Conservation (phyloP, 2,329 filamentous ascomycete genomes). For the Leptosphaerulina australis region DNA sequence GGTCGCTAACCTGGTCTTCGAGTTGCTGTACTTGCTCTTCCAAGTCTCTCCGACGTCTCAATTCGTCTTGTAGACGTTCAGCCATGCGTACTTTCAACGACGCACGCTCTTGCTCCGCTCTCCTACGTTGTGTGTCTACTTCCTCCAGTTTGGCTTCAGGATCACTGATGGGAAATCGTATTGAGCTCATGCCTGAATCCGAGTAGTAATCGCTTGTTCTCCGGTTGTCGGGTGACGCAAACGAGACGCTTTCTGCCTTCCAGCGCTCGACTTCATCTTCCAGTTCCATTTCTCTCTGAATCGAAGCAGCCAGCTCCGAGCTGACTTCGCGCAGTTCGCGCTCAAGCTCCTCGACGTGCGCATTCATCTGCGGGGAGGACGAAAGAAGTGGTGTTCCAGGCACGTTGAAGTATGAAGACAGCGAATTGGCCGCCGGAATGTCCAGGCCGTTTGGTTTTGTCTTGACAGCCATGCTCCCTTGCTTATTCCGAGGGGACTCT, state of each 20-base stretch:
- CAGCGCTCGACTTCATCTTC: constrained; percentile 91
- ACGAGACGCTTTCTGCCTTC: constrained; percentile 73
- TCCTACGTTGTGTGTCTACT: constrained; percentile 80
- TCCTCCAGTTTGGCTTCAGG: constrained; percentile 67
- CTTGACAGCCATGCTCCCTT: constrained; percentile 38
- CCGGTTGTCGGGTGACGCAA: constrained; percentile 63
- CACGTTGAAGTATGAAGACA: constrained; percentile 54
- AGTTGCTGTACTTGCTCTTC: constrained; percentile 85
- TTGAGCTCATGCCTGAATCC: constrained; percentile 87
- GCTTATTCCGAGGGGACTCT: constrained; percentile 58
- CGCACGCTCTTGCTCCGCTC: constrained; percentile 89
- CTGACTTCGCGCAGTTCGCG: constrained; percentile 93
- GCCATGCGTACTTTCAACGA: constrained; percentile 84
- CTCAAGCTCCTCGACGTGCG: constrained; percentile 85
- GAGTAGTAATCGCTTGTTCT: constrained; percentile 98
- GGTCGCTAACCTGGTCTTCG: constrained; percentile 69
- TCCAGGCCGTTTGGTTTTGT: constrained; percentile 57
- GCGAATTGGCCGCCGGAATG: constrained; percentile 58
- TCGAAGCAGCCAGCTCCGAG: constrained; percentile 88
- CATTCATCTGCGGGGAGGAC: constrained; percentile 53
- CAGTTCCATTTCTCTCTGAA: constrained; percentile 92
- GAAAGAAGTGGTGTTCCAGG: constrained; percentile 55
- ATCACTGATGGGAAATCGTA: constrained; percentile 72
- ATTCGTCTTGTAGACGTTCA: constrained; percentile 85
- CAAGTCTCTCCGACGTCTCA: constrained; percentile 73